These are phyloP conservation scores for Plantago coronopus DNA, from an alignment of 305 asterid genomes.

Conservation along the genomic window DNA sequence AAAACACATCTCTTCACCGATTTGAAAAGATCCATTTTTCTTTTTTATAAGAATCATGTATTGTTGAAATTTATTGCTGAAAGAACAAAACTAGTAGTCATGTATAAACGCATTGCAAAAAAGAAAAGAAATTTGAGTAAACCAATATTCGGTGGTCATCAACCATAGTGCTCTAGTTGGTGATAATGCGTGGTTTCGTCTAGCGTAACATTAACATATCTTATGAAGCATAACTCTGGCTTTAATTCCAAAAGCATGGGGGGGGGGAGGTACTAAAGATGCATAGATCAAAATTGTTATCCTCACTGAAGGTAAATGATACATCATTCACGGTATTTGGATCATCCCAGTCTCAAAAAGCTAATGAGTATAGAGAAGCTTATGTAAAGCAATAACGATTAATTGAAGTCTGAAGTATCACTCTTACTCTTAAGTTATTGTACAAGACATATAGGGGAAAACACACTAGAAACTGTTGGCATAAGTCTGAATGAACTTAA, in stretches of 20 bases:
- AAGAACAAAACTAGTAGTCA: not conserved
- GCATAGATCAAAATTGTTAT: not conserved
- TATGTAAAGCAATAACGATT: not conserved
- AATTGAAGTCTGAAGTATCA: not conserved
- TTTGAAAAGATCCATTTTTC: no score
- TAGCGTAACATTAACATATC: not conserved
- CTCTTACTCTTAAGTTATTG: no score
- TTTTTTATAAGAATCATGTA: no score
- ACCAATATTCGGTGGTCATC: not conserved
- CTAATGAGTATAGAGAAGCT: not conserved
- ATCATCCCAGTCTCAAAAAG: not conserved
- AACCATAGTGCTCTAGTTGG: not conserved
- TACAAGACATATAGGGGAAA: not conserved
- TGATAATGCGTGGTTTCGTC: not conserved
- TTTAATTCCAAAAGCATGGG: no score
- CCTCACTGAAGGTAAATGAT: not conserved
- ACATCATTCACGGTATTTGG: not conserved
- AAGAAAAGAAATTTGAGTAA: not conserved
- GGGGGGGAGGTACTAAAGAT: no score
- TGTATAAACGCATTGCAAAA: not conserved
- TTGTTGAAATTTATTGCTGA: no score
- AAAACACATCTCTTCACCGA: no score
- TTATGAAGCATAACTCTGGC: not conserved
- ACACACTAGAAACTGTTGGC: not conserved
- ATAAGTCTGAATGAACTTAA: no score